A percentile compares a stretch with the other conserved stretches of the same genome.
These are phyloP conservation scores for Scedosporium dehoogii DNA, from an alignment of 2,329 filamentous ascomycete species.

Conservation along the genomic window DNA sequence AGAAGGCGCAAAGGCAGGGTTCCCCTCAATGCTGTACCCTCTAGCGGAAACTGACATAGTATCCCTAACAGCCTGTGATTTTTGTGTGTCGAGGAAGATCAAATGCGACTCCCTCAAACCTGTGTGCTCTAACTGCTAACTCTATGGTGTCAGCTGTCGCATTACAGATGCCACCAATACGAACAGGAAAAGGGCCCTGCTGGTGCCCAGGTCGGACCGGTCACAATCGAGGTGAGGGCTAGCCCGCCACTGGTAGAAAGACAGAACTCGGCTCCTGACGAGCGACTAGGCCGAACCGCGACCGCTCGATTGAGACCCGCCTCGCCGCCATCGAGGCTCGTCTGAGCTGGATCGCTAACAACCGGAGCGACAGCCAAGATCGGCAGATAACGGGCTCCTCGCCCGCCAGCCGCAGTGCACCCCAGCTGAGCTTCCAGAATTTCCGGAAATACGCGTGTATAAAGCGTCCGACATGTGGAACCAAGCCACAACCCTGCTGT, in stretches of 20 bases:
- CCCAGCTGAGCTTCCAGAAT: neutral
- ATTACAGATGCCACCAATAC: neutral
- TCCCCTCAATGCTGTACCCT: neutral
- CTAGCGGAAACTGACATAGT: neutral
- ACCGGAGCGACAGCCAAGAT: neutral
- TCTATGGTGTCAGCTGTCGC: conserved; percentile 29
- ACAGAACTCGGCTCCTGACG: neutral
- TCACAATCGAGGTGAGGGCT: neutral
- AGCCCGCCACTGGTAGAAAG: neutral
- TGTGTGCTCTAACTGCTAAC: conserved; percentile 30
- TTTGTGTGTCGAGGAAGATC: conserved; percentile 36
- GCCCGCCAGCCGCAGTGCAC: neutral
- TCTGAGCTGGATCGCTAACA: neutral
- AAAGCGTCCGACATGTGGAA: neutral
- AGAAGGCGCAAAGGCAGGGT: neutral
- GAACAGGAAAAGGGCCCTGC: neutral
- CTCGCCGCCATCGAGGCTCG: neutral
- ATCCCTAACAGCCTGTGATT: conserved; percentile 20
- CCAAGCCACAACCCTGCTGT: neutral
- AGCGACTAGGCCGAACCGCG: neutral
- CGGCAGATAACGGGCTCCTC: neutral
- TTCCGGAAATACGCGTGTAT: neutral
- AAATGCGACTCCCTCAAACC: conserved; percentile 35
- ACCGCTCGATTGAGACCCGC: neutral
- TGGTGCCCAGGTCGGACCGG: neutral